phyloP scores from a whole-genome alignment of 75 land plant species.

The Selaginella moellendorffii region DNA sequence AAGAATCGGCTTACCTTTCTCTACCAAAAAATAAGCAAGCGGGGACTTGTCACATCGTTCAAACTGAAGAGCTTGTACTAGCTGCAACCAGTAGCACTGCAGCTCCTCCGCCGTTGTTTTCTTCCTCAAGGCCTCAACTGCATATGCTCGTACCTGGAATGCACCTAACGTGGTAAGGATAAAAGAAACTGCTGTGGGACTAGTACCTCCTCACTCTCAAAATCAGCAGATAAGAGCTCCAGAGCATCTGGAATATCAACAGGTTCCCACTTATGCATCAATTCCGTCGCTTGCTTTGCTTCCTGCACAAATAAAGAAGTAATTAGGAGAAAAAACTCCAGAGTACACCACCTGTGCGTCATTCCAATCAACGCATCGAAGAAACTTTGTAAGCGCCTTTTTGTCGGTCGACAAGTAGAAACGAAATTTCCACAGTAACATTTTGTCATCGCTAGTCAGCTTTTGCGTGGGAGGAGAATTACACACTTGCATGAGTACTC shows the following conservation, averaged over 20 bases:
- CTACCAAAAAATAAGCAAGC: conserved; percentile 66
- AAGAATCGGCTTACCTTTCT: conserved; percentile 42
- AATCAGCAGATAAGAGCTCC: conserved; percentile 88
- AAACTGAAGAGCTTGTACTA: conserved; percentile 94
- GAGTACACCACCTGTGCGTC: conserved; percentile 66
- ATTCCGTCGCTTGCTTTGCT: conserved; percentile 83
- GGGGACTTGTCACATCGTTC: conserved; percentile 87
- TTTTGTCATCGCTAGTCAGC: conserved; percentile 79
- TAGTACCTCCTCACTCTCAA: conserved; percentile 94
- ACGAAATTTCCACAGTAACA: conserved; percentile 83
- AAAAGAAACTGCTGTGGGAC: too few relatives aligned
- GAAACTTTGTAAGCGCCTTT: conserved; percentile 80
- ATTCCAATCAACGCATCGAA: conserved; percentile 96
- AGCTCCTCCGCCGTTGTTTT: conserved; percentile 95
- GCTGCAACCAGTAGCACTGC: conserved; percentile 82
- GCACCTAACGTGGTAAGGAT: too few relatives aligned
- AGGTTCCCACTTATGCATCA: conserved; percentile 70
- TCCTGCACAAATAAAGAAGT: conserved; percentile 33
- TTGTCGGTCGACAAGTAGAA: conserved; percentile 83
- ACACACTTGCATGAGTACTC: conserved; percentile 60
- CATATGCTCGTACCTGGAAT: conserved; percentile 98
- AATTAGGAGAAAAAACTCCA: neutral
- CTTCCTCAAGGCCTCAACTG: conserved; percentile 76
- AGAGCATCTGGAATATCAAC: conserved; percentile 91
- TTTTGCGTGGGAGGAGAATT: conserved; percentile 78